Evolutionary conservation across 78 protist genomes (phyloP).

Genomic region (slime mould (Dictyostelium discoideum)): DNA sequence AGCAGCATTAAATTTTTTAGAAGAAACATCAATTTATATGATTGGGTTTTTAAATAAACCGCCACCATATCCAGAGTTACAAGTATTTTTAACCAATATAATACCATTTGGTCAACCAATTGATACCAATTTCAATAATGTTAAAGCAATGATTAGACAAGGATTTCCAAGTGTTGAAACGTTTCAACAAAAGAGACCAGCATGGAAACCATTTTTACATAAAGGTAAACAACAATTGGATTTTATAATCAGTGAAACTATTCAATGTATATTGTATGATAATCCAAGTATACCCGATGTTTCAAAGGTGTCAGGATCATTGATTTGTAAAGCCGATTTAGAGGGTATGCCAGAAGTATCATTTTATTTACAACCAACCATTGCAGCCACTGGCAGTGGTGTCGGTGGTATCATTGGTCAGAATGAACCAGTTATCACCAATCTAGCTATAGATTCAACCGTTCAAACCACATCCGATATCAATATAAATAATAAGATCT

Average conservation of each 20-base stretch:
- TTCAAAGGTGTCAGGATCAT: constrained; percentile 17
- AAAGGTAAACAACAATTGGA: constrained; percentile 75
- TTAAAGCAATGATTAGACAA: constrained; percentile 41
- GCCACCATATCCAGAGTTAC: constrained; percentile 77
- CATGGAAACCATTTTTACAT: constrained; percentile 65
- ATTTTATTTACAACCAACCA: constrained; percentile 27
- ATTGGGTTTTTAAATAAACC: constrained; percentile 39
- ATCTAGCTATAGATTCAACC: constrained; percentile 54
- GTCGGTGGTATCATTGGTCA: background rate
- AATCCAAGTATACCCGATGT: constrained; percentile 57
- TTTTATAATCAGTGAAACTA: constrained; percentile 30
- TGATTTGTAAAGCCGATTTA: constrained; percentile 47
- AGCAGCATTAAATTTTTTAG: constrained; percentile 65
- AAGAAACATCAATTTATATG: constrained; percentile 42
- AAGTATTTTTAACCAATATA: constrained; percentile 59
- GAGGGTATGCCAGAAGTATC: constrained; percentile 81
- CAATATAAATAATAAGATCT: constrained; percentile 46
- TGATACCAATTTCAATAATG: constrained; percentile 59
- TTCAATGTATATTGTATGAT: constrained; percentile 56
- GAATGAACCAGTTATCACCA: constrained; percentile 11
- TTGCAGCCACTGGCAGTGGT: background rate
- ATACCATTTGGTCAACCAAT: constrained; percentile 83
- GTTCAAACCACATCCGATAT: constrained; percentile 75
- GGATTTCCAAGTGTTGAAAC: constrained; percentile 49
- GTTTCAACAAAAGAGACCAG: constrained; percentile 47